Percentiles rank a stretch among this genome's conserved stretches.
Evolutionary conservation across 2,329 filamentous ascomycete genomes (phyloP).

Genomic region (Pseudodiploospora longispora): DNA sequence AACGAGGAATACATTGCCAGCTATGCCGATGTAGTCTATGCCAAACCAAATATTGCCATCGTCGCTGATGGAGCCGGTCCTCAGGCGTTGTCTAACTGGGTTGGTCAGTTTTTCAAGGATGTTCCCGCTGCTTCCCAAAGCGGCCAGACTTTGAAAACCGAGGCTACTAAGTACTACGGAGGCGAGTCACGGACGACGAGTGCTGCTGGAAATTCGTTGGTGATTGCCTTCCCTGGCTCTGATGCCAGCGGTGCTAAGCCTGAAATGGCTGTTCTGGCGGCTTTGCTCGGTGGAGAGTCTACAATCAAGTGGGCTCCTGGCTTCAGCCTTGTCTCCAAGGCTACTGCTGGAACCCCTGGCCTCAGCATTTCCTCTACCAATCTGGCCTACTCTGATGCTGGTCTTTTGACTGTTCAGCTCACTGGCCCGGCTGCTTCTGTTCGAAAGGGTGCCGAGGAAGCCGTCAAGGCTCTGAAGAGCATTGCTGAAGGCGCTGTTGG

Average conservation of each 20-base stretch:
- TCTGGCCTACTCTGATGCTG: constrained; percentile 85
- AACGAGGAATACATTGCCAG: constrained; percentile 64
- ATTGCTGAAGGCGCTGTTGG: constrained; percentile 66
- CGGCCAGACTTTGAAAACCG: constrained; percentile 46
- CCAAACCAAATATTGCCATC: constrained; percentile 84
- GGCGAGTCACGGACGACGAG: constrained; percentile 87
- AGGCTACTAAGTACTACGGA: constrained; percentile 79
- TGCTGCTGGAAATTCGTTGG: constrained; percentile 68
- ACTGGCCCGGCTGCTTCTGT: constrained; percentile 67
- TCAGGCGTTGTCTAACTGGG: constrained; percentile 75
- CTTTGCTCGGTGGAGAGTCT: constrained; percentile 83
- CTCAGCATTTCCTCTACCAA: constrained; percentile 68
- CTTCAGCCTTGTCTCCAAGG: constrained; percentile 84
- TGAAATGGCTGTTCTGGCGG: constrained; percentile 77
- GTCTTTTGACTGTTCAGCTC: constrained; percentile 78
- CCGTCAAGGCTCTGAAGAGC: constrained; percentile 75
- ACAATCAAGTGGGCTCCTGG: constrained; percentile 93
- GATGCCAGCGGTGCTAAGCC: constrained; percentile 78
- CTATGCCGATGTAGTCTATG: constrained; percentile 73
- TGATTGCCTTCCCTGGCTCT: constrained; percentile 88
- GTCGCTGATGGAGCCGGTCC: constrained; percentile 82
- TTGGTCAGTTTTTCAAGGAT: constrained; percentile 81
- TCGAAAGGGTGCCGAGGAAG: constrained; percentile 63
- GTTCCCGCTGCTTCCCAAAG: constrained; percentile 48
- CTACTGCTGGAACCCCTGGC: constrained; percentile 56